Percentiles rank a stretch among this genome's conserved stretches.
These are phyloP conservation scores for Aspergillus thermomutatus DNA, from an alignment of 2,329 filamentous ascomycete species.

Conservation along the genomic window DNA sequence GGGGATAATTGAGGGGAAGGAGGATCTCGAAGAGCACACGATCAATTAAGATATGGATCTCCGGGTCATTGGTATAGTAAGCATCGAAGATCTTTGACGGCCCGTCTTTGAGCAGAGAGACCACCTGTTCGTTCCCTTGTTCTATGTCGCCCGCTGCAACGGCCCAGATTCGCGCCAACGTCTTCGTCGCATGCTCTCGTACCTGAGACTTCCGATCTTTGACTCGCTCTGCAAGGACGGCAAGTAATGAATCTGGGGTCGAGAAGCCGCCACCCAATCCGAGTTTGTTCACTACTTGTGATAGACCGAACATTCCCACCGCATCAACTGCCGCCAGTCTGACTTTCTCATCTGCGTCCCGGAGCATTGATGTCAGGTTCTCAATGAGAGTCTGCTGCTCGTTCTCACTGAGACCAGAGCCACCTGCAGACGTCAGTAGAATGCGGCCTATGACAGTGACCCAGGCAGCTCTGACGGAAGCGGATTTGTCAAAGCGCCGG, in stretches of 20 bases:
- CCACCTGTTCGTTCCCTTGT: conserved; percentile 73
- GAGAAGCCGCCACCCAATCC: conserved; percentile 71
- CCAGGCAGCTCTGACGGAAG: conserved; percentile 81
- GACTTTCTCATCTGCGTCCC: conserved; percentile 87
- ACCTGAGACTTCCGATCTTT: conserved; percentile 81
- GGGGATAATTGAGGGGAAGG: conserved; percentile 84
- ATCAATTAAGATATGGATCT: conserved; percentile 81
- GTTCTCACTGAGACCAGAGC: conserved; percentile 78
- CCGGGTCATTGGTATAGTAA: conserved; percentile 83
- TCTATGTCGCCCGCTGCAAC: conserved; percentile 84
- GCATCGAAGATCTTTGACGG: conserved; percentile 82
- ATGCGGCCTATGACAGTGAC: conserved; percentile 80
- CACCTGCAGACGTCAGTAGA: conserved; percentile 83
- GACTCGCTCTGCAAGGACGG: conserved; percentile 78
- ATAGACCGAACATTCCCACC: conserved; percentile 75
- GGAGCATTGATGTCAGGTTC: conserved; percentile 73
- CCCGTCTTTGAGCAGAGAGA: conserved; percentile 71
- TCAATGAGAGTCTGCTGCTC: conserved; percentile 75
- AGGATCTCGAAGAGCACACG: conserved; percentile 82
- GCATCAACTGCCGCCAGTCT: conserved; percentile 83
- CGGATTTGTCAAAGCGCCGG: conserved; percentile 80
- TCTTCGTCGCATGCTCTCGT: conserved; percentile 79
- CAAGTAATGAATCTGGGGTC: conserved; percentile 73
- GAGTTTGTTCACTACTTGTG: conserved; percentile 77
- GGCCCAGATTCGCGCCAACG: conserved; percentile 87